Percentiles rank a stretch among this genome's conserved stretches.
Conservation (phyloP, 225 moss, liverwort and hornwort genomes). For the Polytrichum formosum region DNA sequence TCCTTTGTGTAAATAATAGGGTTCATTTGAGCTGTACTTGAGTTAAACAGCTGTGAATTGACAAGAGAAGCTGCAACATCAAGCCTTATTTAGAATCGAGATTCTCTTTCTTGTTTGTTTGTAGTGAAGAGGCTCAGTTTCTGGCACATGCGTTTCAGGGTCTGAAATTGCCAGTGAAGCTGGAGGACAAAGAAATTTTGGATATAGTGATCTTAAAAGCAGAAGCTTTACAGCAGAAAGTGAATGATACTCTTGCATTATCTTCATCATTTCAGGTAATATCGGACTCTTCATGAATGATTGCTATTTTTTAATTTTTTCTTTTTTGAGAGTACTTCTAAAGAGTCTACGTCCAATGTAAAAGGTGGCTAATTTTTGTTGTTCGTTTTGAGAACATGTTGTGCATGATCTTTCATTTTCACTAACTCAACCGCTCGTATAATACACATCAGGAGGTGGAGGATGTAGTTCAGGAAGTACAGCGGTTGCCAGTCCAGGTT, state of each 20-base stretch:
- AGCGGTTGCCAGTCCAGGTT: conserved; percentile 65
- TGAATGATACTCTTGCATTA: conserved; percentile 42
- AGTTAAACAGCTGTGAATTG: too few relatives aligned
- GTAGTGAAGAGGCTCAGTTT: not conserved
- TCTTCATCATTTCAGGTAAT: conserved; percentile 59
- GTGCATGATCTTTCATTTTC: not conserved
- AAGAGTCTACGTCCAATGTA: not conserved
- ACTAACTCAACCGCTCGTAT: not conserved
- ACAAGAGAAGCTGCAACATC: too few relatives aligned
- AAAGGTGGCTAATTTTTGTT: not conserved
- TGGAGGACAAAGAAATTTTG: conserved; percentile 61
- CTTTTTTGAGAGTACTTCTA: not conserved
- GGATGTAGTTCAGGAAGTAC: conserved; percentile 62
- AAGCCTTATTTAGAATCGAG: too few relatives aligned
- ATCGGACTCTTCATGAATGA: not conserved
- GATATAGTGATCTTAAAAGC: conserved; percentile 47
- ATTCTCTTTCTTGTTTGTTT: too few relatives aligned
- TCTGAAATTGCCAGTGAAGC: conserved; percentile 47
- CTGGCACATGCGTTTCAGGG: conserved; percentile 38
- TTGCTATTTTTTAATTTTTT: not conserved
- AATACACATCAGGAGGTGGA: conserved; percentile 58
- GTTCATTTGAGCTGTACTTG: too few relatives aligned
- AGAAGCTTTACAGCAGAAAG: conserved; percentile 49
- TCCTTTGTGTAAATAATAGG: too few relatives aligned
- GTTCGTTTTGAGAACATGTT: not conserved